Evolutionary conservation across 2,329 filamentous ascomycete species (phyloP).

Genomic region (Aquanectria penicillioides): DNA sequence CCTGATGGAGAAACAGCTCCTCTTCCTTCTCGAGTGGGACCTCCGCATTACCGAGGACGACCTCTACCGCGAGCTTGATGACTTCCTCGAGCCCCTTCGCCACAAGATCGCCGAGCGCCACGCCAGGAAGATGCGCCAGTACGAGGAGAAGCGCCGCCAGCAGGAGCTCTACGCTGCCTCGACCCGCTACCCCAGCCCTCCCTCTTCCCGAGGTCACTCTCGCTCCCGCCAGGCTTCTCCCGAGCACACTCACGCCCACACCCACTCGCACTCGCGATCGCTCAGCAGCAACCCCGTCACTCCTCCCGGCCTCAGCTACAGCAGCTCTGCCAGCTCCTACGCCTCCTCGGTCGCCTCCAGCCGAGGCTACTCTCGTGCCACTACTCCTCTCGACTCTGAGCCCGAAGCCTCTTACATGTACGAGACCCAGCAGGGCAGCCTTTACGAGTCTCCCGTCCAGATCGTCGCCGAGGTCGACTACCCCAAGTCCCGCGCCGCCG

Average conservation of each 20-base stretch:
- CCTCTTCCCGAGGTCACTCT: constrained; percentile 56
- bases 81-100: constrained; percentile 88
- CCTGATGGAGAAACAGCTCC: constrained; percentile 98
- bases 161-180: constrained; percentile 49
- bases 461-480: constrained; percentile 54
- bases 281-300: constrained; percentile 48
- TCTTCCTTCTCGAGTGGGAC: constrained; percentile 95
- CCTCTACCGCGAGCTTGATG: constrained; percentile 86
- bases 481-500: constrained; percentile 47
- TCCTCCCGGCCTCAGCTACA: constrained; percentile 61
- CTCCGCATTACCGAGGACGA: constrained; percentile 86
- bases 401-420: constrained; percentile 54
- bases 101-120: constrained; percentile 63
- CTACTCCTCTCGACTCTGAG: constrained; percentile 61
- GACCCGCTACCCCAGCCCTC: constrained; percentile 56
- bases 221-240: constrained; percentile 53
- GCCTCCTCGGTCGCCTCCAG: constrained; percentile 59
- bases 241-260: constrained; percentile 52
- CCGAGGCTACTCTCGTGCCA: constrained; percentile 60
- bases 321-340: constrained; percentile 61
- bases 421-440: constrained; percentile 49
- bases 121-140: constrained; percentile 60
- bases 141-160: constrained; percentile 56
- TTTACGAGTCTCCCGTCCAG: constrained; percentile 62
- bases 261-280: constrained; percentile 47